Evolutionary conservation across 2,329 filamentous ascomycete genomes (phyloP).

Genomic region (Fonsecaea nubica): DNA sequence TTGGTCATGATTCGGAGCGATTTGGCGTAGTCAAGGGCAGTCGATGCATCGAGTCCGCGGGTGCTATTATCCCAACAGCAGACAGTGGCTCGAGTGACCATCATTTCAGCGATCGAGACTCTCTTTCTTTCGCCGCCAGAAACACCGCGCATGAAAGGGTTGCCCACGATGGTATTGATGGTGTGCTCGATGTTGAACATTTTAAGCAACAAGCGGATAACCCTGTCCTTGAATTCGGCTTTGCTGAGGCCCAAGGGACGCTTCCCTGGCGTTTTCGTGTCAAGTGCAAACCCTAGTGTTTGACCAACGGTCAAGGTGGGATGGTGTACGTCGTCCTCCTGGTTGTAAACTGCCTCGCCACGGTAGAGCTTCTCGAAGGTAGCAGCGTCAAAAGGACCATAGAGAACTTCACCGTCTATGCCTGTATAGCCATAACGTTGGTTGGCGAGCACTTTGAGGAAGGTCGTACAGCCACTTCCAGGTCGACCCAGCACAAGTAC

Average conservation of each 20-base stretch:
- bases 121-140: conserved; percentile 81
- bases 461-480: conserved; percentile 73
- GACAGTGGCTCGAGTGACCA: conserved; percentile 75
- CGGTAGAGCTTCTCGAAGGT: conserved; percentile 75
- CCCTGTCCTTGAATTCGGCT: conserved; percentile 75
- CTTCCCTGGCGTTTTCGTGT: conserved; percentile 83
- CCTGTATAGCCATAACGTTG: conserved; percentile 68
- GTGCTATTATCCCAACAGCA: conserved; percentile 79
- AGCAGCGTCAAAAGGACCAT: conserved; percentile 73
- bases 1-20: conserved; percentile 81
- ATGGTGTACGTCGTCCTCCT: conserved; percentile 85
- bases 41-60: conserved; percentile 71
- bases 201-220: conserved; percentile 76
- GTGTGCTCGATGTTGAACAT: conserved; percentile 97
- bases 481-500: conserved; percentile 80
- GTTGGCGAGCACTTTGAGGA: conserved; percentile 72
- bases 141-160: conserved; percentile 79
- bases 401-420: conserved; percentile 73
- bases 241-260: conserved; percentile 76
- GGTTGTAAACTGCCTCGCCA: conserved; percentile 84
- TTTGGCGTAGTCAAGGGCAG: conserved; percentile 70
- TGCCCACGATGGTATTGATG: conserved; percentile 81
- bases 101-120: conserved; percentile 82
- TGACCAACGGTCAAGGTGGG: conserved; percentile 86
- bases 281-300: conserved; percentile 82